Base-by-base conservation (phyloP, 2,329 filamentous ascomycete species). In the Geosmithia morbida region DNA sequence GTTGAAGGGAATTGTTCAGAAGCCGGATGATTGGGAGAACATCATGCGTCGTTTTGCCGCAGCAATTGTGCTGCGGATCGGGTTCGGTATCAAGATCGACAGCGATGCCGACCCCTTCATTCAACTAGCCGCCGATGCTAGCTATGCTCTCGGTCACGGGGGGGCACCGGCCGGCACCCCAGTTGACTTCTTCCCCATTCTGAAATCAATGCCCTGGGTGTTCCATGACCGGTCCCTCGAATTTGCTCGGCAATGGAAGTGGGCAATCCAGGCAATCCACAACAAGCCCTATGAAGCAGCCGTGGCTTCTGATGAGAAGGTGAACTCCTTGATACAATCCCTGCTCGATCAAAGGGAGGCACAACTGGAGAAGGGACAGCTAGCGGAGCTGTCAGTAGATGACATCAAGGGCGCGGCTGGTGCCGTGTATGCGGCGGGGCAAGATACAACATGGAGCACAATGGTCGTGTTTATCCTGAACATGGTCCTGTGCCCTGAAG, bases 391-490 rank as follows among this genome's bases (percentile, higher is more conserved):
- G 22, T 65, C 61, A 0, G 51, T 66, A 13, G 63, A 63, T 10
- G 69, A 72, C 46, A 67, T 74, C 52, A 70, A 72, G 53, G 70
- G 70, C 13, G 70, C 70, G 4, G 65, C 69, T 1, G 70, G 65
- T 1, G 66, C 69, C 8, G 64, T 74, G 11, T 72, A 64, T 52
- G 66, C 68, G 39, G 70, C 70, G 14, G 70, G 70, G 11, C 62
- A 63, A 40, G 64, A 72, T 51, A 69, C 67, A n/a, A 72, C 67
- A 3, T 67, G 61, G 65, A 60, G 61, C 43, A 66, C 65, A 1
- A 50, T 68, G 41, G 54, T 68, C 6, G 59, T 66, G 5, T 66
- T 74, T 17, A 66, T 76, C 20, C 65, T 72, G 19, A 66, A 65
- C 50, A 63, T 69, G 55, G 55, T 66, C 17, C 56, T 65, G 13